Evolutionary conservation across 345 rosid species (phyloP), one percentile per base, ranked within the genome.

Genomic region (Populus pruinosa): DNA sequence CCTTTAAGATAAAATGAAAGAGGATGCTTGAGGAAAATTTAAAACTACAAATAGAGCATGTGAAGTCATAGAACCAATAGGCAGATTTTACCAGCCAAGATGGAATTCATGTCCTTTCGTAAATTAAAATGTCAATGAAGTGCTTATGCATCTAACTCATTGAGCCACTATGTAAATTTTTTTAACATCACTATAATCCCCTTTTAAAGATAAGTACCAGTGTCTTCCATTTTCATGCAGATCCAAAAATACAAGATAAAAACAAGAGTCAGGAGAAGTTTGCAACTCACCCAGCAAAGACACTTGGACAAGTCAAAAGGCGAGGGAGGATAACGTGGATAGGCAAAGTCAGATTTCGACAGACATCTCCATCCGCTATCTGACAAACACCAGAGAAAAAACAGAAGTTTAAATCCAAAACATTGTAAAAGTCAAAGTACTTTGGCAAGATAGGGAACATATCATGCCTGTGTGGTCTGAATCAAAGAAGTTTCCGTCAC

Each of bases 301-400:
- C 70, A n/a, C 98, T 91, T 59, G 96, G 98, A 81, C 94, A 91
- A 77, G 93, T 85, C 77, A 93, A 81, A 80, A 95, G 99, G 67
- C 97, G 97, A 63, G 98, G 99, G 53, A 89, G 91, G 79, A 92
- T 75, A 71, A 91, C 89, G 67, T 95, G 81, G 73, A 95, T 89
- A 33, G 97, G 99, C 74, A 95, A 73, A 71, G 86, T 85, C 89
- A 89, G 81, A 77, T 85, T 84, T 50, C 76, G 90, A 76, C 89
- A 95, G 64, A 95, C 88, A 86, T 95, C 97, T 82, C 98, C 97
- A 85, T 95, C 98, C n/a, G 90, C 93, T 83, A 95, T 85, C 97
- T 95, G 82, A 68, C 29, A 82, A 76, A 80, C 50, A 36, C 16
- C 81, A 8, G 36, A 78, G 49, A 61, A 33, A 53, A 29, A 55